These are phyloP conservation scores for Porcisia hertigi DNA, from an alignment of 208 protist genomes.

Conservation along the genomic window DNA sequence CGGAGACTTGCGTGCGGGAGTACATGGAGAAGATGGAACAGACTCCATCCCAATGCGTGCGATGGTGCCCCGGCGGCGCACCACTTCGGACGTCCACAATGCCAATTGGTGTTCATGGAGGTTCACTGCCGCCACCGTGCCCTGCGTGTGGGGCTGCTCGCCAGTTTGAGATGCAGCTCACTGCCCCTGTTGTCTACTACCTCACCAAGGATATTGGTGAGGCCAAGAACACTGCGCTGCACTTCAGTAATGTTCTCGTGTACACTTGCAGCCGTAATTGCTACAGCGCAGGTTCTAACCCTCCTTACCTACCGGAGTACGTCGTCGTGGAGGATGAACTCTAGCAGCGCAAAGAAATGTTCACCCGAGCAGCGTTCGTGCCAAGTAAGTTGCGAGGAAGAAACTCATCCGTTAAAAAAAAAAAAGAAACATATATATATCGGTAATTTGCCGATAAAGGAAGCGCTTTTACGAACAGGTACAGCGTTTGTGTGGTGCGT, in stretches of 20 bases:
- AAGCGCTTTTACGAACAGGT: too few species aligned
- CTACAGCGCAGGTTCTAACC: constrained; percentile 32
- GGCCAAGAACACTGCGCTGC: constrained; percentile 54
- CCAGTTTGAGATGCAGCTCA: constrained; percentile 85
- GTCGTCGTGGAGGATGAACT: constrained; percentile 82
- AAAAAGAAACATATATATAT: not conserved
- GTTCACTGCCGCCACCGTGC: constrained; percentile 43
- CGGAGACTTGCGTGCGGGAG: constrained; percentile 66
- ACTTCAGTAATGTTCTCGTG: constrained; percentile 85
- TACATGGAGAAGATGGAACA: constrained; percentile 78
- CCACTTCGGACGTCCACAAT: constrained; percentile 57
- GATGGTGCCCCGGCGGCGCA: constrained; percentile 72
- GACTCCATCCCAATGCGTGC: constrained; percentile 81
- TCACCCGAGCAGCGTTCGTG: not conserved
- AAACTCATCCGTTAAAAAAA: not conserved
- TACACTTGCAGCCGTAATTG: constrained; percentile 82
- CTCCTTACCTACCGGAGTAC: constrained; percentile 69
- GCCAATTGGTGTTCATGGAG: constrained; percentile 23
- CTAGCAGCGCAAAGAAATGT: constrained; percentile 19
- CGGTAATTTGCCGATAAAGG: not conserved
- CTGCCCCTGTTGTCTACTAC: constrained; percentile 79
- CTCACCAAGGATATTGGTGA: constrained; percentile 67
- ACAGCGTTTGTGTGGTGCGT: not conserved
- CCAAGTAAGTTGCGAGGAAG: not conserved
- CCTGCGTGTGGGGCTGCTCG: constrained; percentile 52